A percentile compares a stretch with the other conserved stretches of the same genome.
Evolutionary conservation across 768 basidiomycete species (phyloP).

Genomic region (Pisolithus microcarpus): DNA sequence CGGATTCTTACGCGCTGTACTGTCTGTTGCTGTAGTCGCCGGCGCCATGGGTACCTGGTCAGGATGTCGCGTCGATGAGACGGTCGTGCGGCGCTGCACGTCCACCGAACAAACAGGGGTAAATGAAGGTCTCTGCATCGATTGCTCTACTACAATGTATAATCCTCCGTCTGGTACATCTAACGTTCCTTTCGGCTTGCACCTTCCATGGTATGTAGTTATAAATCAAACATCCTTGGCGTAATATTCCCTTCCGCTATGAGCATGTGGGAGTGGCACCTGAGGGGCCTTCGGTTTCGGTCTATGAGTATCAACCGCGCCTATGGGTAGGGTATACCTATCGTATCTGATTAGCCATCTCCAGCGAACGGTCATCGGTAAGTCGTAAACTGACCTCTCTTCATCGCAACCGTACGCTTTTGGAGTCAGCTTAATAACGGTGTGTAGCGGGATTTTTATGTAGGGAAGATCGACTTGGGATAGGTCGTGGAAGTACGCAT

Average conservation of each 20-base stretch:
- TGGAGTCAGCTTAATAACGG: constrained; percentile 96
- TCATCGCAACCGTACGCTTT: constrained; percentile 99
- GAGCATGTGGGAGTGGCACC: constrained; percentile 12
- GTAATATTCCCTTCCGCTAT: constrained; percentile 32
- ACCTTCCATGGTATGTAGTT: too few species aligned
- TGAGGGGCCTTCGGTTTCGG: constrained; percentile 36
- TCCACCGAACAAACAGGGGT: too few species aligned
- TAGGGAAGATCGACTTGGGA: constrained; percentile 94
- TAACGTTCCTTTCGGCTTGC: too few species aligned
- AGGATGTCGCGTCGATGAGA: too few species aligned
- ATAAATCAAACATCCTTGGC: neutral
- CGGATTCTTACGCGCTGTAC: neutral
- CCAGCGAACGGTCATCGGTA: neutral
- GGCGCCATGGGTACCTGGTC: too few species aligned
- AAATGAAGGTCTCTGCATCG: too few species aligned
- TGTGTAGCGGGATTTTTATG: constrained; percentile 95
- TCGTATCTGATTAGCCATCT: neutral
- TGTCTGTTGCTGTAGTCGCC: neutral
- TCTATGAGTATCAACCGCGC: constrained; percentile 91
- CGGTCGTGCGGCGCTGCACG: too few species aligned
- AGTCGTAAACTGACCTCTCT: constrained; percentile 51
- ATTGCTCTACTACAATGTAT: too few species aligned
- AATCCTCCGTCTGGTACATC: too few species aligned
- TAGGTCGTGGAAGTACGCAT: constrained; percentile 93
- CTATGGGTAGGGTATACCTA: constrained; percentile 85